Base-by-base conservation (phyloP, 2,329 filamentous ascomycete genomes). In the Verticillium klebahnii region DNA sequence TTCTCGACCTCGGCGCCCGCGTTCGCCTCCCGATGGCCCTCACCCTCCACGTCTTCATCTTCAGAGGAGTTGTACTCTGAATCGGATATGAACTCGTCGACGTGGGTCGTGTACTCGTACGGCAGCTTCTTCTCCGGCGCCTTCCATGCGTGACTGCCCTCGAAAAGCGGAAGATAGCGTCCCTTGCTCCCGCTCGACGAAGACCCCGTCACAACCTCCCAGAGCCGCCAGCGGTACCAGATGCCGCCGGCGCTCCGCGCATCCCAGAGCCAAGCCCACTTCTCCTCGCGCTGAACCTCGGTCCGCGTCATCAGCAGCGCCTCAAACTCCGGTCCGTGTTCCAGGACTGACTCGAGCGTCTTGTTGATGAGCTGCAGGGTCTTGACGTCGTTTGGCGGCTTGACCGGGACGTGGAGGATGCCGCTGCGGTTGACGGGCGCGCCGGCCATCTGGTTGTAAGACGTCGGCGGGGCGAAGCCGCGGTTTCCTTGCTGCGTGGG, bases 181-280 rank as follows among this genome's bases (percentile, higher is more conserved):
- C 78, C 78, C 66, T 81, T 78, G 3, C 77, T 76, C 15, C 73
- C 72, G 17, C 74, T 75, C 3, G 78, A 71, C 52, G 82, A 78
- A 1, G 82, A 81, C 5, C 88, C 88, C 1, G 90, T 93, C n/a
- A 94, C 80, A 9, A 94, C 83, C 68, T 95, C 88, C 91, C 93
- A 97, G 55, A 98, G 72, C 55, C 92, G 87, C 90, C 92, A 98
- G 54, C 95, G 88, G 74, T 98, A 98, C 84, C 93, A 99, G 17
- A 96, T 85, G 17, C 90, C 94, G 31, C 87, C 93, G 65, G 83
- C 81, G 69, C 88, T 93, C 66, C 88, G 85, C 23, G 93, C 85
- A 73, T 98, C 90, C 89, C 92, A 99, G 5, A 99, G 81, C 91
- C 93, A 99, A 0, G 93, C 90, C 88, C 94, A 98, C 67, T 89